Evolutionary conservation across 257 asterid genomes (phyloP), one percentile per base, ranked within the genome.

Genomic region (Solanum neorickii): DNA sequence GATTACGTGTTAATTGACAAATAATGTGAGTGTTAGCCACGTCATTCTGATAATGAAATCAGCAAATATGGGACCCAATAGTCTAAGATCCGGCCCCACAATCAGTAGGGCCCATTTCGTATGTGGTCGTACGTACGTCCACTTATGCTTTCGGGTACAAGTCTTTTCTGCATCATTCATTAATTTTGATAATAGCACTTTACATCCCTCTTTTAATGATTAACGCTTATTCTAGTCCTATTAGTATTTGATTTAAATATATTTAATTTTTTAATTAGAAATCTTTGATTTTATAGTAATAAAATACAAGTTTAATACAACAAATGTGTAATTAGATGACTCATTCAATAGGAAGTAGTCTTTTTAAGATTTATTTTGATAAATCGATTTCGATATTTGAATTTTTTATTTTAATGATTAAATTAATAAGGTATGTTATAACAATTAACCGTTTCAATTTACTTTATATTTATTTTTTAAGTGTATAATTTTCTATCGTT

Each of bases 51-150:
- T 15, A 3, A 3, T 8, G 14, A 74, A 52, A 49, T 20, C 83
- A 42, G 77, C 9, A 20, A 73, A 10, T 7, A 1, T 0, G 25
- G 66, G 84, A 20, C 41, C 6, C 83, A 46, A 25, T 9, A 1
- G 21, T 21, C 29, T 21, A 42, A 42, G 1, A 44, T 78, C 25
- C 25, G 27, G 62, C 41, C 42, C 42, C 27, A 16, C 84, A 25
- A 27, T 9, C 29, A 15, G 80, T 60, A 85, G 92, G 90, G 33
- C 88, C 84, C 66, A 52, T 42, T 85, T 80, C 86, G 93, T 76
- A 89, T 90, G 89, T 29, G 77, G 87, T 90, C 92, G 93, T 93
- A 92, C 94, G 89, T 86, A 90, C 88, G 86, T 20, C 16, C 25
- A 25, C 41, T 62, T 47, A 75, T 23, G 12, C 66, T 82, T 47